phyloP scores from a whole-genome alignment of 345 rosid species.

The Heritiera fomes region DNA sequence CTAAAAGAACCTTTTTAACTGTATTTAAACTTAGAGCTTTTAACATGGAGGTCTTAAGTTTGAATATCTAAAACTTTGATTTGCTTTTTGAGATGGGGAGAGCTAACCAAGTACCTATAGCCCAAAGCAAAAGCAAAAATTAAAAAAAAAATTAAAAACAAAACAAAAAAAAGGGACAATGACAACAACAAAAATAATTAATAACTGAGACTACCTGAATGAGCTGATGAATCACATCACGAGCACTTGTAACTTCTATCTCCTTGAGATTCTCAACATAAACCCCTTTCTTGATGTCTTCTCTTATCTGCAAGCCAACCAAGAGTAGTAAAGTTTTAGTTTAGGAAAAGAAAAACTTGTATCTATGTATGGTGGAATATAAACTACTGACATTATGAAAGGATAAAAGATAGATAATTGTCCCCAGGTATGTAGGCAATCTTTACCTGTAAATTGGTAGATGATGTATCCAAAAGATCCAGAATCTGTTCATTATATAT shows the following conservation, averaged over 20 bases:
- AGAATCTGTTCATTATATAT: slow-evolving; percentile 97
- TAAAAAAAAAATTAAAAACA: too few relatives aligned
- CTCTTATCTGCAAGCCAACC: slow-evolving; percentile 66
- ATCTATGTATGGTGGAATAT: background rate
- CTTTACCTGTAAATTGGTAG: slow-evolving; percentile 78
- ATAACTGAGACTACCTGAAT: slow-evolving; percentile 50
- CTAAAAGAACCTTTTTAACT: too few relatives aligned
- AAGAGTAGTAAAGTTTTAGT: background rate
- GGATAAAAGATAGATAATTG: background rate
- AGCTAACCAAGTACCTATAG: background rate
- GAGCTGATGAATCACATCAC: slow-evolving; percentile 90
- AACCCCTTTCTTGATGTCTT: slow-evolving; percentile 90
- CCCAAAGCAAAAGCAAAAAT: background rate
- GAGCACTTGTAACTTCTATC: slow-evolving; percentile 81
- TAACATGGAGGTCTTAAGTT: too few relatives aligned
- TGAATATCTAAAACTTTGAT: too few relatives aligned
- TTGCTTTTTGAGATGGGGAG: too few relatives aligned
- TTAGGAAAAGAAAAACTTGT: slow-evolving; percentile 3
- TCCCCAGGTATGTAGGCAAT: background rate
- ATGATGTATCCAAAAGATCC: slow-evolving; percentile 91
- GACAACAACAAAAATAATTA: background rate
- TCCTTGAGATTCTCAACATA: slow-evolving; percentile 94
- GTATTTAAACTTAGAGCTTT: too few relatives aligned
- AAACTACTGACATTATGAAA: background rate
- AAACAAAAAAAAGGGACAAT: too few relatives aligned